phyloP scores from a whole-genome alignment of 257 asterid genomes.

The Scutellaria baicalensis region DNA sequence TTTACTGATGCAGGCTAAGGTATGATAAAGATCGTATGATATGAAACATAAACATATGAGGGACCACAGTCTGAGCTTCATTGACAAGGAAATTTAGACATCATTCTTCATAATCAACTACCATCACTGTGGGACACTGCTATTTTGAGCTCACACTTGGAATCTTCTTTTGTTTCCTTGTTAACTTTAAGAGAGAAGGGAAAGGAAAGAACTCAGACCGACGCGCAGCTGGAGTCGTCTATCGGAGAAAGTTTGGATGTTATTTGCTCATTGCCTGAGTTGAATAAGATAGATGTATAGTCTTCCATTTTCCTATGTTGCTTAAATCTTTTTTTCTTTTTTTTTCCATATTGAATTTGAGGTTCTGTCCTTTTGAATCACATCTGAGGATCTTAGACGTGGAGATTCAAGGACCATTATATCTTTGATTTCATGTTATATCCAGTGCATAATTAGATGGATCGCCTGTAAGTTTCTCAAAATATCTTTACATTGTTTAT shows the following conservation, averaged over 20 bases:
- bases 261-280: neutral
- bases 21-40: neutral
- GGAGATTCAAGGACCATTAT: neutral
- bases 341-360: neutral
- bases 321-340: neutral
- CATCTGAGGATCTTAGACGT: neutral
- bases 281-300: neutral
- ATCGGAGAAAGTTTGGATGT: neutral
- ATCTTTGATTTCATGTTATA: too few species aligned
- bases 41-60: neutral
- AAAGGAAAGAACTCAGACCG: too few species aligned
- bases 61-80: too few species aligned
- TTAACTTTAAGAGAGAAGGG: too few species aligned
- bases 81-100: neutral
- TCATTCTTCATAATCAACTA: neutral
- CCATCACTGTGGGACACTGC: neutral
- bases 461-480: too few species aligned
- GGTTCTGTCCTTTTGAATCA: neutral
- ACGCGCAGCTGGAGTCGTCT: neutral
- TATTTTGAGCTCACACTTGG: too few species aligned
- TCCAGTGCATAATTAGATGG: too few species aligned
- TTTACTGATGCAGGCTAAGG: neutral
- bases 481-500: too few species aligned
- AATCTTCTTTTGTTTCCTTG: too few species aligned
- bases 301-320: neutral